Evolutionary conservation across 139 green algal genomes (phyloP).

Genomic region (Chlamydomonas eustigma): DNA sequence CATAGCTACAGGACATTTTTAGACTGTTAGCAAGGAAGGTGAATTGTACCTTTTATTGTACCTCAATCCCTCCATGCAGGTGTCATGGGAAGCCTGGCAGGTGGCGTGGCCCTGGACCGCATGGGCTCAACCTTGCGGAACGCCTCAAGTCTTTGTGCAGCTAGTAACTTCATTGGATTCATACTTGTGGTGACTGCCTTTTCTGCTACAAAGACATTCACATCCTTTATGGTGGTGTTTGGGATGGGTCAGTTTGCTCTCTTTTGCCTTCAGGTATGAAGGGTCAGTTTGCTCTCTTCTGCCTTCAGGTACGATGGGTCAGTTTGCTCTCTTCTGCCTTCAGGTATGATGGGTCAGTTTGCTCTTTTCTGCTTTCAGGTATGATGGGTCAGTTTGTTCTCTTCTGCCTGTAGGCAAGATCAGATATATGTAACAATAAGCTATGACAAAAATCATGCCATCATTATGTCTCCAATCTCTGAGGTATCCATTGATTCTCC

Average conservation of each 20-base stretch:
- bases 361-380: not conserved
- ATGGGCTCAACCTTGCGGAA: constrained; percentile 59
- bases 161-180: constrained; percentile 38
- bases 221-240: constrained; percentile 57
- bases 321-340: not conserved
- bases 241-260: constrained; percentile 61
- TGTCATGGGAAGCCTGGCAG: constrained; percentile 68
- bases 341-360: not conserved
- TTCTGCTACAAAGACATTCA: constrained; percentile 36
- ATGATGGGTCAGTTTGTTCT: too few species aligned
- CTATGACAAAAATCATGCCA: too few species aligned
- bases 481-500: too few species aligned
- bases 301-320: not conserved
- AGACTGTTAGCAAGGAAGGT: too few species aligned
- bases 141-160: constrained; percentile 56
- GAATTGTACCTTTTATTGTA: constrained; percentile 10
- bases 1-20: too few species aligned
- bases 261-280: constrained; percentile 64
- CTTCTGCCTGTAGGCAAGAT: too few species aligned
- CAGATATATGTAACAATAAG: too few species aligned
- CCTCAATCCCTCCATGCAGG: constrained; percentile 27
- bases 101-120: constrained; percentile 74
- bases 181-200: constrained; percentile 55
- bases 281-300: constrained; percentile 8
- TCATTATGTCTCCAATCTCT: too few species aligned